Conservation (phyloP, 192 early-diverging fungal species). For the Backusella australiensis region DNA sequence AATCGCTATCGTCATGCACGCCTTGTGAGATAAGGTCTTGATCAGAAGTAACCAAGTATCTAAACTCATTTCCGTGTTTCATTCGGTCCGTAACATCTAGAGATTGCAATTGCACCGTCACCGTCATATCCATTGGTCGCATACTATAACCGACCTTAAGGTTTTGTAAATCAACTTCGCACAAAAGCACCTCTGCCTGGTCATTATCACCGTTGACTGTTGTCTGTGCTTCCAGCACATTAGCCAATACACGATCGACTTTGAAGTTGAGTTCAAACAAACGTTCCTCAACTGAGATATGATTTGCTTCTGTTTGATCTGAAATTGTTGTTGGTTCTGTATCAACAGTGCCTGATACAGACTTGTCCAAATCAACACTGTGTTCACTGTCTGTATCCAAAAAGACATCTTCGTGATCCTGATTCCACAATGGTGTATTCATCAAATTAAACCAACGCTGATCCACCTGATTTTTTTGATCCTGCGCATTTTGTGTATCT, state of each 20-base stretch:
- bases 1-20: conserved; percentile 30
- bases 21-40: conserved; percentile 4
- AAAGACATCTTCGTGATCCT: conserved; percentile 13
- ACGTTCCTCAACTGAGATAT: conserved; percentile 31
- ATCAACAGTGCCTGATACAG: conserved; percentile 53
- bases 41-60: conserved; percentile 59
- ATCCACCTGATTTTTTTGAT: conserved; percentile 6
- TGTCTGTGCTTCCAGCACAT: conserved; percentile 57
- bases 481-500: background rate
- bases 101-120: conserved; percentile 74
- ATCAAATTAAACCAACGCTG: conserved; percentile 14
- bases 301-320: background rate
- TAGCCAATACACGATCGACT: conserved; percentile 65
- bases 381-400: conserved; percentile 36
- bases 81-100: conserved; percentile 75
- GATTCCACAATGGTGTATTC: conserved; percentile 22
- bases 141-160: conserved; percentile 69
- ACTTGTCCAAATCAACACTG: conserved; percentile 43
- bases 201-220: conserved; percentile 12
- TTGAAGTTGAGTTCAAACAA: conserved; percentile 63
- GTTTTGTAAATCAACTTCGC: conserved; percentile 66
- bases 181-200: conserved; percentile 50
- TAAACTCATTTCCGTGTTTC: conserved; percentile 49
- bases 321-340: conserved; percentile 15
- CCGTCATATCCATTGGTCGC: conserved; percentile 72